phyloP scores from a whole-genome alignment of 306 rosid species.

The Begonia masoniana region DNA sequence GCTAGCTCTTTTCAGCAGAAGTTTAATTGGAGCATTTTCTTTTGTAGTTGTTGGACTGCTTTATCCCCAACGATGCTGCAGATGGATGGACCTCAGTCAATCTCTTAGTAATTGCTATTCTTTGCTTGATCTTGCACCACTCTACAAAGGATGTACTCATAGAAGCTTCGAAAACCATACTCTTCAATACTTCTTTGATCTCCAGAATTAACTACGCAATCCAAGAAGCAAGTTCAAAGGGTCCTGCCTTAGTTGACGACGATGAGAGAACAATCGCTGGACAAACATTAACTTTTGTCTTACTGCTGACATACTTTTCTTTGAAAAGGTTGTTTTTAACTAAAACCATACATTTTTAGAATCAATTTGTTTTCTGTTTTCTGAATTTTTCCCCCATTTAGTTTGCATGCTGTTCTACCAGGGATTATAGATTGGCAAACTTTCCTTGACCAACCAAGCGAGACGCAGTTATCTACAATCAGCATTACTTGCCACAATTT shows the following conservation, averaged over 20 bases:
- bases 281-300: conserved; percentile 40
- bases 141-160: conserved; percentile 41
- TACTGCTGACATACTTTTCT: conserved; percentile 59
- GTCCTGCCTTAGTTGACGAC: conserved; percentile 67
- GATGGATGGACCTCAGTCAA: conserved; percentile 38
- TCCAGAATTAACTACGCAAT: conserved; percentile 36
- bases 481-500: conserved; percentile 65
- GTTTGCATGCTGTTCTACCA: conserved; percentile 52
- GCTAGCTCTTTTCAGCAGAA: conserved; percentile 6
- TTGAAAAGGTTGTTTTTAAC: conserved; percentile 37
- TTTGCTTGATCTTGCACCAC: conserved; percentile 63
- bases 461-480: conserved; percentile 36
- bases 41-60: conserved; percentile 49
- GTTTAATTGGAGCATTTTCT: conserved; percentile 8
- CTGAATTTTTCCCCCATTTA: conserved; percentile 13
- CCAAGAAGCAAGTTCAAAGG: conserved; percentile 46
- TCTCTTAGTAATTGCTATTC: conserved; percentile 48
- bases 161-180: conserved; percentile 63
- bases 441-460: conserved; percentile 33
- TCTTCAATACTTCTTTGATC: conserved; percentile 39
- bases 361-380: conserved; percentile 6
- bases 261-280: conserved; percentile 48
- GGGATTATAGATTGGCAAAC: conserved; percentile 67
- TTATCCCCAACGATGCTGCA: conserved; percentile 18
- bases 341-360: not conserved